A percentile compares a stretch with the other conserved stretches of the same genome.
These are phyloP conservation scores for Coniella vitis DNA, from an alignment of 2,329 filamentous ascomycete genomes.

Conservation along the genomic window DNA sequence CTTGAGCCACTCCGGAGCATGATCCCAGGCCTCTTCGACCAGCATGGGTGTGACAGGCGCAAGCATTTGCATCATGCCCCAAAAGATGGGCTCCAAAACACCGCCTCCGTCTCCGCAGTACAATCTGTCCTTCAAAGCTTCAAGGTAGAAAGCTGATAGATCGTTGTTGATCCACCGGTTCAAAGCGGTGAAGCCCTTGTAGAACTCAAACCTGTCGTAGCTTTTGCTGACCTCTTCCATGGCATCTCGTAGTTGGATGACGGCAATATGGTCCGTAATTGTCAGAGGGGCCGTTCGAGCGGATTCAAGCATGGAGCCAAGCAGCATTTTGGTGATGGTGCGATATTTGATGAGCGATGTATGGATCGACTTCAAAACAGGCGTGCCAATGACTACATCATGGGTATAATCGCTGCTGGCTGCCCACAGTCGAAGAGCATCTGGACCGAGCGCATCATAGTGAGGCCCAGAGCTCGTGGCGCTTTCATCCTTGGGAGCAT, in stretches of 20 bases:
- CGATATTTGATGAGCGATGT: constrained; percentile 78
- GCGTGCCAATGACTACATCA: constrained; percentile 76
- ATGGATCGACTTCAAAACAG: constrained; percentile 71
- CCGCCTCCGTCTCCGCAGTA: constrained; percentile 74
- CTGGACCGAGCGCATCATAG: constrained; percentile 72
- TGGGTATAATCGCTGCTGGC: constrained; percentile 87
- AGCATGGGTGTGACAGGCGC: constrained; percentile 75
- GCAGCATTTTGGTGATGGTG: constrained; percentile 81
- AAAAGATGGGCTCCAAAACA: constrained; percentile 58
- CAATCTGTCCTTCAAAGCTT: constrained; percentile 82
- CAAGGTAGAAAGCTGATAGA: constrained; percentile 89
- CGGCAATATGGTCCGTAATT: constrained; percentile 64
- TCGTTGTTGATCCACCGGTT: constrained; percentile 78
- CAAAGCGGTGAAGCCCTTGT: constrained; percentile 64
- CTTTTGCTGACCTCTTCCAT: constrained; percentile 58
- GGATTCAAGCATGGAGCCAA: constrained; percentile 63
- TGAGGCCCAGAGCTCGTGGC: constrained; percentile 18
- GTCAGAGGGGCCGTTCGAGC: constrained; percentile 45
- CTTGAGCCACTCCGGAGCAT: constrained; percentile 60
- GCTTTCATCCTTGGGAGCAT: constrained; percentile 30
- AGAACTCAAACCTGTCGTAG: constrained; percentile 72
- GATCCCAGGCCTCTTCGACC: constrained; percentile 82
- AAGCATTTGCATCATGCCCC: constrained; percentile 70
- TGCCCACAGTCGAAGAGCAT: constrained; percentile 84
- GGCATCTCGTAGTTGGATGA: constrained; percentile 64